These are phyloP conservation scores for Lunularia cruciata DNA, from an alignment of 225 moss, liverwort and hornwort genomes.

Conservation along the genomic window DNA sequence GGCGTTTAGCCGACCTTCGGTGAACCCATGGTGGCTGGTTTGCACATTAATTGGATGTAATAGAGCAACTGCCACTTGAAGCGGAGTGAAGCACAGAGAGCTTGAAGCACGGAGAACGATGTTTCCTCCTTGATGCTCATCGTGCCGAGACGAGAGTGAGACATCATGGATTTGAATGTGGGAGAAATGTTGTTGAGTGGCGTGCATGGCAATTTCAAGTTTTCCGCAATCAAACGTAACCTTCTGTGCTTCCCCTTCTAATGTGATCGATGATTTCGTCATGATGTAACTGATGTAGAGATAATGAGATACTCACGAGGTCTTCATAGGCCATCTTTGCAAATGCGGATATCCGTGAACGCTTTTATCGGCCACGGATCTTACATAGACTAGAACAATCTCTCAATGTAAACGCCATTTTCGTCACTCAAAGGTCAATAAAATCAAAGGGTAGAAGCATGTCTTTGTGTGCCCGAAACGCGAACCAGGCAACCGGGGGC, in stretches of 20 bases:
- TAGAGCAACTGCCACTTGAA: no score
- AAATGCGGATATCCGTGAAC: background rate
- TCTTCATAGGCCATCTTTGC: no score
- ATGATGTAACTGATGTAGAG: background rate
- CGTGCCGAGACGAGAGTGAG: no score
- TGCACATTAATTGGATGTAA: no score
- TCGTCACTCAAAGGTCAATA: background rate
- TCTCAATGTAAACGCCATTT: no score
- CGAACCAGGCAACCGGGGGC: background rate
- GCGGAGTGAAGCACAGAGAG: no score
- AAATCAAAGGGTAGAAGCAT: background rate
- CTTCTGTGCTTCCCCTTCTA: background rate
- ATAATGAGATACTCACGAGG: background rate
- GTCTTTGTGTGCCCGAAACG: background rate
- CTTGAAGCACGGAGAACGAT: no score
- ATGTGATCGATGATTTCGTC: background rate
- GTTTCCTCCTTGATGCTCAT: no score
- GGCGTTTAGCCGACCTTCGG: no score
- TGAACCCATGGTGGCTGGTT: no score
- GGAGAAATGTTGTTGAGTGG: slow-evolving; percentile 6
- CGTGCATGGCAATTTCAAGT: slow-evolving; percentile 34
- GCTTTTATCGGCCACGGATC: background rate
- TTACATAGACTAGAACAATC: background rate
- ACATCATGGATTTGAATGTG: slow-evolving; percentile 7
- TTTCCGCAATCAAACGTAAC: slow-evolving; percentile 36